Conservation (phyloP, 768 basidiomycete genomes). For the Kwoniella bestiolae region DNA sequence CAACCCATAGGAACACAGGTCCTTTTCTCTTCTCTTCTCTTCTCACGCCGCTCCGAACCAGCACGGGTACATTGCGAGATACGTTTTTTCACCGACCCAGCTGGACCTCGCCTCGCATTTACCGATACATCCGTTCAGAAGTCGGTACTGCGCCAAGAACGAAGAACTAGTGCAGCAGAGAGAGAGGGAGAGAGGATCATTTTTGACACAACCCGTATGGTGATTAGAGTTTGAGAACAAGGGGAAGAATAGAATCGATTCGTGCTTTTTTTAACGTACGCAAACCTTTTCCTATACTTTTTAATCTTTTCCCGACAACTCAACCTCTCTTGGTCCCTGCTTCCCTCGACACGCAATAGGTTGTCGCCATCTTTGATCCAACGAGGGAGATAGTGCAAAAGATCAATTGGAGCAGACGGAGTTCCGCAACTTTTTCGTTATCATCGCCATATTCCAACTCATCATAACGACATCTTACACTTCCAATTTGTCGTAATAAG, state of each 20-base stretch:
- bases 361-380: background rate
- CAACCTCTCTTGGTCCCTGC: background rate
- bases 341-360: background rate
- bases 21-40: background rate
- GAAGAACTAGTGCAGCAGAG: too few species aligned
- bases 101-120: too few species aligned
- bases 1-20: conserved; percentile 6
- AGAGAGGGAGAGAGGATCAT: background rate
- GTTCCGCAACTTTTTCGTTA: background rate
- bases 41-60: background rate
- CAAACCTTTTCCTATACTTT: background rate
- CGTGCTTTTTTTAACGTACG: background rate
- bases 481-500: background rate
- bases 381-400: too few species aligned
- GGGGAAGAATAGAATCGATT: background rate
- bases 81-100: too few species aligned
- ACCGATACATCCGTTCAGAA: background rate
- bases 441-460: background rate
- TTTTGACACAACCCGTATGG: background rate
- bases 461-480: background rate
- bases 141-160: background rate
- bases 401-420: background rate
- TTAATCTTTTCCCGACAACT: background rate
- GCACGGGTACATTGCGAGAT: background rate
- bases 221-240: background rate